Evolutionary conservation across 2,329 filamentous ascomycete genomes (phyloP), one percentile per base, ranked within the genome.

Genomic region (Claviceps pusilla): DNA sequence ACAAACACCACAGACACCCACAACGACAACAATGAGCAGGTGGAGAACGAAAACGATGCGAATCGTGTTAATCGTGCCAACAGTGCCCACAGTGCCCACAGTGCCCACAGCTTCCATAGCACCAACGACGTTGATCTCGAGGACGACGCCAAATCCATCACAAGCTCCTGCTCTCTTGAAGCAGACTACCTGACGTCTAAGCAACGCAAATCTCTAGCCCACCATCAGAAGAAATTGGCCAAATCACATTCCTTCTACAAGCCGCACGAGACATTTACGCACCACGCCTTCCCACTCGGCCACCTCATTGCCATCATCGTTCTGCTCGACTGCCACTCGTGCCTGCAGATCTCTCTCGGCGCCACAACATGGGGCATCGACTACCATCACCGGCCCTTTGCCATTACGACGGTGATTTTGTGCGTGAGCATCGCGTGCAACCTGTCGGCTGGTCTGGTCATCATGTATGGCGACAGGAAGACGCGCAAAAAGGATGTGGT

Each of bases 171-270:
- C 29, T 69, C 76, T 24, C 65, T 68, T n/a, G 74, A 79, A 37
- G 72, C 76, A 42, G 80, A 80, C 0, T 83, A 88, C 4, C 73
- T 93, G 3, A 82, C 74, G 0, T 71, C 72, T 4, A 69, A 77
- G 56, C 85, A 93, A 65, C 84, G 89, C 63, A 75, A 76, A 56
- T 79, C 77, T 50, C 76, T 94, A 10, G 76, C 83, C 51, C 83
- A 93, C 64, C 88, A 94, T 63, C 85, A 90, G 63, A 77, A 75
- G 60, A 91, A 90, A 63, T 86, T 93, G 63, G 77, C 84, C 63
- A 88, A 85, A 60, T 89, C 84, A 0, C 88, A 94, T 66, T 89
- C 86, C 6, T 94, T 91, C 68, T 94, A 94, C 74, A 90, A 90
- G 62, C 87, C 88, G 0, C 85, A 94, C 66, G 88, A 94, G 68